Evolutionary conservation across 305 asterid genomes (phyloP).

Genomic region (Striga hermonthica): DNA sequence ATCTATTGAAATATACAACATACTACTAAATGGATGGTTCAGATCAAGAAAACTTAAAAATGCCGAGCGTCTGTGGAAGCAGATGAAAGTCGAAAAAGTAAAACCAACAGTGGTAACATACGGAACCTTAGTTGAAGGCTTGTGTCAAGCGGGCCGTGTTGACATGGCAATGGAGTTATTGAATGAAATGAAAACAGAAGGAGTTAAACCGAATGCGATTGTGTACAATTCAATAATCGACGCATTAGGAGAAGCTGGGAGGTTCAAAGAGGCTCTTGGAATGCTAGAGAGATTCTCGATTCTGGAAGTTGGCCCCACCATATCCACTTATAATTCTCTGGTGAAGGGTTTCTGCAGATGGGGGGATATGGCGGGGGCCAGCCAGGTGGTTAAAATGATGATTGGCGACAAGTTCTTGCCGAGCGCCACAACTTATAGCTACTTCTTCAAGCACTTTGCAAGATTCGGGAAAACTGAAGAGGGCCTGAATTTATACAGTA

Average conservation of each 20-base stretch:
- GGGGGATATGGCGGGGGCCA: slow-evolving; percentile 66
- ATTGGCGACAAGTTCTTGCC: slow-evolving; percentile 52
- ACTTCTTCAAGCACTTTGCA: slow-evolving; percentile 65
- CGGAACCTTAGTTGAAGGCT: slow-evolving; percentile 80
- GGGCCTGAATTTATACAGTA: slow-evolving; percentile 63
- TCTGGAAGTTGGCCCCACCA: slow-evolving; percentile 68
- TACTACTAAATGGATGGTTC: slow-evolving; percentile 77
- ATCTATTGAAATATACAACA: slow-evolving; percentile 53
- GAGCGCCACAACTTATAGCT: slow-evolving; percentile 60
- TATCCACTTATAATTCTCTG: slow-evolving; percentile 75
- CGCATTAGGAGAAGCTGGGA: slow-evolving; percentile 83
- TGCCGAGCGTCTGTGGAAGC: slow-evolving; percentile 60
- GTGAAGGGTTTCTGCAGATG: slow-evolving; percentile 90
- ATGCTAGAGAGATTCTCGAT: slow-evolving; percentile 65
- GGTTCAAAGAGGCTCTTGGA: slow-evolving; percentile 72
- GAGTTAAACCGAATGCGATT: slow-evolving; percentile 62
- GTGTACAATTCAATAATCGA: slow-evolving; percentile 80
- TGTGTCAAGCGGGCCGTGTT: slow-evolving; percentile 54
- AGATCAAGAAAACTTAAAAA: slow-evolving; percentile 54
- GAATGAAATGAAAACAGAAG: slow-evolving; percentile 60
- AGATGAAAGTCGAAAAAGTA: slow-evolving; percentile 57
- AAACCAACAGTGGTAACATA: slow-evolving; percentile 67
- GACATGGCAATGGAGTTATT: slow-evolving; percentile 66
- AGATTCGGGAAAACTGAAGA: slow-evolving; percentile 54
- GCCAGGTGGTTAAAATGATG: slow-evolving; percentile 69